Base-by-base conservation (phyloP, 768 basidiomycete species). In the Calocera cornea region DNA sequence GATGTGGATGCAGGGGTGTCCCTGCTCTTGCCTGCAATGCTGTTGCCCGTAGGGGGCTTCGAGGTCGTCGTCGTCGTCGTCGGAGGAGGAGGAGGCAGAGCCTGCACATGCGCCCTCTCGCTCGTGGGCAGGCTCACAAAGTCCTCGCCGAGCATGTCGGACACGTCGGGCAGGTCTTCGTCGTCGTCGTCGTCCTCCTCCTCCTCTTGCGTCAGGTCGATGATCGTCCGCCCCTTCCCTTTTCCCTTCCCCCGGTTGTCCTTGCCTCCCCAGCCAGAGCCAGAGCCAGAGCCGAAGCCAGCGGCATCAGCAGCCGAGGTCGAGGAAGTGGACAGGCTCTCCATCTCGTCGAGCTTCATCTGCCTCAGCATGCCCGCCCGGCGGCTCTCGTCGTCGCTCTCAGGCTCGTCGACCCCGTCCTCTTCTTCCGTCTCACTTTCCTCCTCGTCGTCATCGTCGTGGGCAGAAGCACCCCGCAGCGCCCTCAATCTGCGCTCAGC, bases 321-420 rank as follows among this genome's bases (percentile, higher is more conserved):
- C 16, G 54, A 2, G 10, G 2, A 2, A 5, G 54, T 60, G 54
- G 14, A 27, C 2, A 60, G 54, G 11, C 11, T 5, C 8, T 27
- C 54, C 24, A 60, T 12, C 31, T 60, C 54, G 14, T 60, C 54
- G 31, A 60, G 54, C 31, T 60, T 60, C 54, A 60, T 60, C 31
- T 60, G 54, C 31, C 54, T 2, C 5, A 60, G 31, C 31, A 60
- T 29, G 14, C 54, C 54, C 24, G 14, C 27, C 16, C 11, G 11
- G 14, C 54, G 54, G 27, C 14, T 29, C 31, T 60, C 54, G 54
- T 60, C 54, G 54, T 60, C 54, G 54, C 54, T 60, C 54, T 60
- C 54, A 2, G 54, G 54, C 54, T 60, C 54, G 5, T 60, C 54
- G 7, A 5, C 54, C 31, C 31, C 54, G 2, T 60, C 54, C 27